Base-by-base conservation (phyloP, 352 stramenopile species). In the Globisporangium polare region DNA sequence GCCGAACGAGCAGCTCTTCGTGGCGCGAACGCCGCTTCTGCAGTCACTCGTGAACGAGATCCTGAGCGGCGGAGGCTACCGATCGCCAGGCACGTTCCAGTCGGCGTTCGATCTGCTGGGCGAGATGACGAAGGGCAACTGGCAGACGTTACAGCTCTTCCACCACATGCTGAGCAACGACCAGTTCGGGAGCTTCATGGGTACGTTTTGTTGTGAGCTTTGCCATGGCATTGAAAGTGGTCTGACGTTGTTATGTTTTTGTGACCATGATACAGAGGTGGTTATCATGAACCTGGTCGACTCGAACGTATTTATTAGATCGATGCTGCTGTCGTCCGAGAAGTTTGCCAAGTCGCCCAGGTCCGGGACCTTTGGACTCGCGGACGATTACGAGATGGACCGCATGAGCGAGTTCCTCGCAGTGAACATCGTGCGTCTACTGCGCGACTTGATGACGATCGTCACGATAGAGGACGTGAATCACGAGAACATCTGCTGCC, bases 401-500 rank as follows among this genome's bases (percentile, higher is more conserved):
- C 82, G 81, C 24, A 89, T 93, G 80, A 83, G 77, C 53, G 78
- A 90, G 43, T 98, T 98, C 63, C 58, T 98, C 58, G 71, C 77
- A 22, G 68, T 93, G 3, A 97, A 98, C 68, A 74, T 95, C 27
- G 78, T 95, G 31, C 74, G 86, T 4, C 74, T 99, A 9, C 60
- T 98, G n/a, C 89, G 93, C 56, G 89, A 98, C 74, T 87, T 99
- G 46, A 96, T 98, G 83, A 92, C 80, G 8, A 93, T 98, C 45
- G 93, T 99, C n/a, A 84, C 90, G 58, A 77, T 98, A 58, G 83
- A 92, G 24, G 95, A 97, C 53, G 91, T 98, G 64, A 98, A 98
- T 66, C 95, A 99, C 70, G 95, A 98, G 71, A 99, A 98, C 69
- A 98, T 99, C 74, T 98, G 96, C 79, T 98, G 94, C 59, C 70